Evolutionary conservation across 1,284 basidiomycete genomes (phyloP), one percentile per base, ranked within the genome.

Genomic region (Moesziomyces antarcticus): DNA sequence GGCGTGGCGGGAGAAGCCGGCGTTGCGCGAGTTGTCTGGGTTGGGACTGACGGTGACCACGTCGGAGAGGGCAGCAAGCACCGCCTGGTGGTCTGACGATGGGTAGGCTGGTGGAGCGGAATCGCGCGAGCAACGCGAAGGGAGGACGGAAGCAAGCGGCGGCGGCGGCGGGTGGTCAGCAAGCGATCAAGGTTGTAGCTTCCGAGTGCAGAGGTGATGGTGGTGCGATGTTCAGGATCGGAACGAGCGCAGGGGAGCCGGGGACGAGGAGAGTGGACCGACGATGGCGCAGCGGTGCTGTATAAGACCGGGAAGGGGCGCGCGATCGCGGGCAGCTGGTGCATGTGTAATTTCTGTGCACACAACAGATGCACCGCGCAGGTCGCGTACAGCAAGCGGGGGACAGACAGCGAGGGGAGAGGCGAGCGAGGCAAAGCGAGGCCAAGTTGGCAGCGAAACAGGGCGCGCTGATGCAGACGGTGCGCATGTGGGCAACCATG

Each of bases 51-150:
- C 71, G 14, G 64, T 78, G 21, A 80, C 70, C 27, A 80, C 77
- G 67, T 80, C 79, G 40, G 75, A 75, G 27, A 80, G 69, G 37
- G 79, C 79, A 21, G 67, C 79, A 20, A 80, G 52, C 1, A 80
- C 77, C 25, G 72, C 69, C 20, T 73, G 66, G 46, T 58, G 42
- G 20, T 53, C 57, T 0, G 70, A 52, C 18, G 47, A 25, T n/a
- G 25, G n/a, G 46, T 66, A 67, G n/a, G 60, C 64, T 73, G 53
- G 21, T 9, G 27, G 8, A 16, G n/a, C 27, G 20, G 46, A 47
- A 27, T 27, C 25, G 6, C 25, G 25, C 25, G 25, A 5, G 25
- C 6, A 27, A 7, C 3, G 33, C 37, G 21, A 33, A 33, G 0
- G 30, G 16, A n/a, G 43, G n/a, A 5, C 33, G 24, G 24, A 11